phyloP scores from a whole-genome alignment of 1,284 basidiomycete species.

The Ceratobasidium sp. region DNA sequence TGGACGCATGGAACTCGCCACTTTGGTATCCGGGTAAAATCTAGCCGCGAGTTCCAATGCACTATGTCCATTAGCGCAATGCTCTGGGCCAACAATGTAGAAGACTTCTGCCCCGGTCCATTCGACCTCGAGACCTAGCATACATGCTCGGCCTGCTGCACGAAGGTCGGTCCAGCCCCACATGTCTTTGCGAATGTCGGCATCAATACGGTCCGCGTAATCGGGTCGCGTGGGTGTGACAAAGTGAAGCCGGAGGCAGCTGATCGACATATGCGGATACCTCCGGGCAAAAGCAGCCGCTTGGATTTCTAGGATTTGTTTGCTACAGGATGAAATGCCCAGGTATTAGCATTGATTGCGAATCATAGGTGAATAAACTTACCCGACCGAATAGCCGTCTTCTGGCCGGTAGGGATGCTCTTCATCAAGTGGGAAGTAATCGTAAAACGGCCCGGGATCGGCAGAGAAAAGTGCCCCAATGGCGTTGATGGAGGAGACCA shows the following conservation, averaged over 20 bases:
- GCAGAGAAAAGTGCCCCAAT: constrained; percentile 42
- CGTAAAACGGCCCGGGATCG: constrained; percentile 42
- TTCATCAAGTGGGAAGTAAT: constrained; percentile 45
- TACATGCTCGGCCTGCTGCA: constrained; percentile 49
- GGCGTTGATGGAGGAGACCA: constrained; percentile 49
- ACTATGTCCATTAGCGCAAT: constrained; percentile 42
- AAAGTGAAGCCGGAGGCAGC: constrained; percentile 51
- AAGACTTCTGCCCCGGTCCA: constrained; percentile 51
- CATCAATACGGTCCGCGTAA: constrained; percentile 1
- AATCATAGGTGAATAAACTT: background rate
- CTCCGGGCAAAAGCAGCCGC: constrained; percentile 48
- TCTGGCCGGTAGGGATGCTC: constrained; percentile 40
- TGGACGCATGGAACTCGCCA: constrained; percentile 29
- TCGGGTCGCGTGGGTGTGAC: constrained; percentile 31
- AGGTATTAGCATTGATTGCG: background rate
- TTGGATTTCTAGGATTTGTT: constrained; percentile 52
- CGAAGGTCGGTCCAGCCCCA: constrained; percentile 49
- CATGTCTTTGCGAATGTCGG: constrained; percentile 45
- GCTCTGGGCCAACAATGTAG: constrained; percentile 48
- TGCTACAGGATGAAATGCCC: constrained; percentile 44
- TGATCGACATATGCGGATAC: constrained; percentile 49
- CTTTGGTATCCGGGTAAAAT: constrained; percentile 45
- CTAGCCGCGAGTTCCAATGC: constrained; percentile 46
- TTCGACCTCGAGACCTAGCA: constrained; percentile 48
- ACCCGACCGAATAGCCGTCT: constrained; percentile 49